Conservation (phyloP, 2,329 filamentous ascomycete genomes). For the Pseudocercospora musae region DNA sequence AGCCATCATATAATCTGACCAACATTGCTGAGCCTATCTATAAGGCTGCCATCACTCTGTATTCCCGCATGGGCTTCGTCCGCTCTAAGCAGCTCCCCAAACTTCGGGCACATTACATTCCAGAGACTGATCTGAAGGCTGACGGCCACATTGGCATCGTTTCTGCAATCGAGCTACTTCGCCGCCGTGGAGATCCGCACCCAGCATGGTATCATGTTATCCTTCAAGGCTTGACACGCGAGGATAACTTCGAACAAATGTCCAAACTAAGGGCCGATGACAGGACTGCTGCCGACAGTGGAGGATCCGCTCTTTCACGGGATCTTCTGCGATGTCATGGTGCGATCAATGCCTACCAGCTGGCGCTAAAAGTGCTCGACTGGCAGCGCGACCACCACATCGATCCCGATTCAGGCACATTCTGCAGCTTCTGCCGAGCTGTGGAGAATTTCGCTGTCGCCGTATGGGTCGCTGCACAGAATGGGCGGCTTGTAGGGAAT, state of each 20-base stretch:
- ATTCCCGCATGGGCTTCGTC: constrained; percentile 1
- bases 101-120: not conserved
- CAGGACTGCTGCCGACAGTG: not conserved
- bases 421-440: constrained; percentile 34
- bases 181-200: constrained; percentile 14
- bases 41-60: constrained; percentile 7
- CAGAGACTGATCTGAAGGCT: not conserved
- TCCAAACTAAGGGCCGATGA: not conserved
- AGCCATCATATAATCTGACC: not conserved
- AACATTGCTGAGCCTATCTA: constrained; percentile 7
- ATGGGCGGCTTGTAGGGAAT: not conserved
- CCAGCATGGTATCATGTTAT: constrained; percentile 28
- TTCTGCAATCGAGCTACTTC: constrained; percentile 30
- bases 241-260: constrained; percentile 12
- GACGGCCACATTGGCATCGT: constrained; percentile 17
- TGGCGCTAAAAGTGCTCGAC: constrained; percentile 17
- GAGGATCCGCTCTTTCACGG: not conserved
- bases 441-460: constrained; percentile 33
- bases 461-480: constrained; percentile 19
- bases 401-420: constrained; percentile 34
- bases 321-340: constrained; percentile 10
- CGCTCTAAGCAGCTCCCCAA: not conserved
- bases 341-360: constrained; percentile 23
- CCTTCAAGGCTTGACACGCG: constrained; percentile 24
- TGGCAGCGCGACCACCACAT: constrained; percentile 22